phyloP scores from a whole-genome alignment of 768 basidiomycete species.

The Tephrocybe sp. region DNA sequence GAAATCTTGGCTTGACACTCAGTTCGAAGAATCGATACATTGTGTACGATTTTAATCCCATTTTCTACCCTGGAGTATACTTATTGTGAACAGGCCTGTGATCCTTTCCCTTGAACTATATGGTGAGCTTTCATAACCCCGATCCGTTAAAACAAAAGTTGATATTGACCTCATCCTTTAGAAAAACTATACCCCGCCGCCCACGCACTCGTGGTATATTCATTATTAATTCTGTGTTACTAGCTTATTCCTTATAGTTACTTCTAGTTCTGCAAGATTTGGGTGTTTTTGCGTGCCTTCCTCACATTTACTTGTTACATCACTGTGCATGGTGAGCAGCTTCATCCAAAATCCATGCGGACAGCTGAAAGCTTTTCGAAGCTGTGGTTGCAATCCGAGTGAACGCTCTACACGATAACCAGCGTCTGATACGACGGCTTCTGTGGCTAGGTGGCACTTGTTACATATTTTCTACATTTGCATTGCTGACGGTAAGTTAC shows the following conservation, averaged over 20 bases:
- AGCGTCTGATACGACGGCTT: neutral
- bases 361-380: neutral
- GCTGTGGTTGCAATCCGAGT: conserved; percentile 14
- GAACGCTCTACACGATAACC: conserved; percentile 8
- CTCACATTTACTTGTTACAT: conserved; percentile 12
- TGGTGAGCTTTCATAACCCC: conserved; percentile 4
- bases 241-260: neutral
- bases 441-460: conserved; percentile 8
- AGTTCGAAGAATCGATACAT: conserved; percentile 14
- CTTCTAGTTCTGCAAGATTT: conserved; percentile 15
- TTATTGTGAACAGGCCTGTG: neutral
- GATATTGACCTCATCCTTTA: neutral
- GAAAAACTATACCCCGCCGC: conserved; percentile 1
- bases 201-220: neutral
- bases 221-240: neutral
- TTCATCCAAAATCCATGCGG: neutral
- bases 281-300: conserved; percentile 10
- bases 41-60: conserved; percentile 1
- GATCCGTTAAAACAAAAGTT: neutral
- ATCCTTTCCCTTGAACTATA: conserved; percentile 8
- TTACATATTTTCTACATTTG: conserved; percentile 8
- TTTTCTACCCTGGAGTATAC: neutral
- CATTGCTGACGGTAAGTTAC: conserved; percentile 1
- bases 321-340: conserved; percentile 4
- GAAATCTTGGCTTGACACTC: neutral